These are phyloP conservation scores for Mangifera indica DNA, from an alignment of 345 rosid species.

Conservation along the genomic window DNA sequence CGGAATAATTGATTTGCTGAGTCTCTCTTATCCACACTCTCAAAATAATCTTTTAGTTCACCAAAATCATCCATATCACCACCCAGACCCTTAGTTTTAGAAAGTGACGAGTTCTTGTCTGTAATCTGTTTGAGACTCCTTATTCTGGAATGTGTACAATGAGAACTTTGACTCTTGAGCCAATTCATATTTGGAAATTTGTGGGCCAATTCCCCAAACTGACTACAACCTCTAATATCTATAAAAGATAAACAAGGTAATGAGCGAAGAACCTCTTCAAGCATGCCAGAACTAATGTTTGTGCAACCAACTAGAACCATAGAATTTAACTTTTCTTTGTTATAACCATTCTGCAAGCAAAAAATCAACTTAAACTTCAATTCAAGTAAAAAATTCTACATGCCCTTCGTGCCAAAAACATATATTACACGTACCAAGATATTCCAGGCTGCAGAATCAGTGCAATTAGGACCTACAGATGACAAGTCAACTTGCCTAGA, in stretches of 20 bases:
- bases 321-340: constrained; percentile 65
- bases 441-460: constrained; percentile 56
- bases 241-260: constrained; percentile 66
- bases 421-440: constrained; percentile 56
- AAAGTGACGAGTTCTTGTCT: constrained; percentile 37
- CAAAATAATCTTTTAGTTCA: constrained; percentile 90
- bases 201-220: constrained; percentile 59
- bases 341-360: constrained; percentile 76
- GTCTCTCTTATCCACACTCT: constrained; percentile 89
- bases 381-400: constrained; percentile 9
- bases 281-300: constrained; percentile 53
- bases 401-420: neutral
- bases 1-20: constrained; percentile 82
- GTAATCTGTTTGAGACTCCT: constrained; percentile 68
- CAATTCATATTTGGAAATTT: constrained; percentile 62
- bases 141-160: constrained; percentile 41
- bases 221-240: constrained; percentile 89
- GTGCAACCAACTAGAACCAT: constrained; percentile 78
- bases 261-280: constrained; percentile 62
- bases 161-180: constrained; percentile 50
- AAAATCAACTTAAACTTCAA: constrained; percentile 27
- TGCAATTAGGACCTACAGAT: constrained; percentile 69
- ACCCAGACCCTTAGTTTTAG: constrained; percentile 44
- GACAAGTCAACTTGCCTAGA: constrained; percentile 79
- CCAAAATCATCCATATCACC: constrained; percentile 78